Evolutionary conservation across 805 yeast genomes (phyloP), one percentile per base, ranked within the genome.

Genomic region (Pichia sporocuriosa): DNA sequence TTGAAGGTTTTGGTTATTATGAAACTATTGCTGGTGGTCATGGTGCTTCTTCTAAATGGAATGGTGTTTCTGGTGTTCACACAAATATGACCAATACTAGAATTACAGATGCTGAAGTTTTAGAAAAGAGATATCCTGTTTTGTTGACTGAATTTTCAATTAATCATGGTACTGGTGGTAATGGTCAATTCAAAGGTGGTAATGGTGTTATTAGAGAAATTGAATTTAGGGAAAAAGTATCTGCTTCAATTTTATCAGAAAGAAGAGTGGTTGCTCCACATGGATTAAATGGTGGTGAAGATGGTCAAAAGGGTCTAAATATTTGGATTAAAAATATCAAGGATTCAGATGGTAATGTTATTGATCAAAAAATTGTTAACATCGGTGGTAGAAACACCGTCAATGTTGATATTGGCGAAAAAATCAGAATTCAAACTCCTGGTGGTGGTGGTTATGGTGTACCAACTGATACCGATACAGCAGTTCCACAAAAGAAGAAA

Each of bases 11-110:
- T 60, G 96, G 96, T 0, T 88, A 88, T 59, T 88, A 88, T 59
- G 96, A 88, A 58, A 89, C 97, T 0, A 87, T 89, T 46, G 93
- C 95, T 45, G 97, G 97, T 45, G 97, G 97, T 1, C 84, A 88
- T 33, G 97, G 97, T 37, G 97, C 97, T 2, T 75, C 76, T 49
- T 75, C 82, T 1, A 78, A 79, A 2, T 87, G 94, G 89, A 64
- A 82, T 52, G 96, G 96, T 34, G 82, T 81, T 39, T 73, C 81
- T 46, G 96, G 86, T n/a, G 94, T 88, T 3, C 96, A 88, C 55
- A 84, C 94, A 6, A 93, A 88, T 59, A 88, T 90, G 81, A 89
- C 96, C 22, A 88, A 88, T 62, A 88, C 97, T 2, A 72, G 95
- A 55, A 85, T 88, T 62, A 88, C 97, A 0, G 97, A 88, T 58